These are phyloP conservation scores for Hypsizygus marmoreus DNA, from an alignment of 768 basidiomycete species.

Conservation along the genomic window DNA sequence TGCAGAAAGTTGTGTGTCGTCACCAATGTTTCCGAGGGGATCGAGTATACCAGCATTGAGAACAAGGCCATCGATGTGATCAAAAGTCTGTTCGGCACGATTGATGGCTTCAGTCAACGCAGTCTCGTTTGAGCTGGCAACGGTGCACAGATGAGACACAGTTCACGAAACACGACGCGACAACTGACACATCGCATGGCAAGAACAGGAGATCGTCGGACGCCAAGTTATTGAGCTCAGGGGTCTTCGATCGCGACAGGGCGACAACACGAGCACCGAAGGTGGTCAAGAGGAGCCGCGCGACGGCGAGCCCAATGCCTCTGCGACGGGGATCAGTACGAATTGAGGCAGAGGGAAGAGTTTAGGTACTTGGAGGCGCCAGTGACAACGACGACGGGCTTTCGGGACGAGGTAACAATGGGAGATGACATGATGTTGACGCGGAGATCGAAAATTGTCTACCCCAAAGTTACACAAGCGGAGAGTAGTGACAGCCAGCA, in stretches of 20 bases:
- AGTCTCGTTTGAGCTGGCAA: conserved; percentile 57
- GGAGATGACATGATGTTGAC: conserved; percentile 4
- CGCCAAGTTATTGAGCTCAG: conserved; percentile 60
- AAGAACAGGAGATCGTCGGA: conserved; percentile 52
- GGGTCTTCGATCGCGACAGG: conserved; percentile 67
- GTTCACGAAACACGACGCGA: conserved; percentile 6
- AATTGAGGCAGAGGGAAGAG: conserved; percentile 3
- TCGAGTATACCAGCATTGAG: conserved; percentile 84
- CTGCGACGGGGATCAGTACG: conserved; percentile 27
- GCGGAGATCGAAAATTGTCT: conserved; percentile 15
- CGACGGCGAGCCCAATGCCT: conserved; percentile 79
- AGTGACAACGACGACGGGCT: conserved; percentile 74
- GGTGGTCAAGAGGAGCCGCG: conserved; percentile 61
- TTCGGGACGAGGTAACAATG: conserved; percentile 24
- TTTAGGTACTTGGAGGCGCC: conserved; percentile 75
- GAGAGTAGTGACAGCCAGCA: conserved; percentile 1
- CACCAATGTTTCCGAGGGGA: conserved; percentile 63
- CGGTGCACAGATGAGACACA: conserved; percentile 8
- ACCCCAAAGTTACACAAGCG: background rate
- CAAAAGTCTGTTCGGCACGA: conserved; percentile 52
- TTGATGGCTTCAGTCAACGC: conserved; percentile 59
- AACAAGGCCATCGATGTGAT: conserved; percentile 73
- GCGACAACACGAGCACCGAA: conserved; percentile 73
- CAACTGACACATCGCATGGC: conserved; percentile 76
- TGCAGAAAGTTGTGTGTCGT: conserved; percentile 48